Conservation (phyloP, 2,329 filamentous ascomycete genomes). For the Seiridium cupressi region DNA sequence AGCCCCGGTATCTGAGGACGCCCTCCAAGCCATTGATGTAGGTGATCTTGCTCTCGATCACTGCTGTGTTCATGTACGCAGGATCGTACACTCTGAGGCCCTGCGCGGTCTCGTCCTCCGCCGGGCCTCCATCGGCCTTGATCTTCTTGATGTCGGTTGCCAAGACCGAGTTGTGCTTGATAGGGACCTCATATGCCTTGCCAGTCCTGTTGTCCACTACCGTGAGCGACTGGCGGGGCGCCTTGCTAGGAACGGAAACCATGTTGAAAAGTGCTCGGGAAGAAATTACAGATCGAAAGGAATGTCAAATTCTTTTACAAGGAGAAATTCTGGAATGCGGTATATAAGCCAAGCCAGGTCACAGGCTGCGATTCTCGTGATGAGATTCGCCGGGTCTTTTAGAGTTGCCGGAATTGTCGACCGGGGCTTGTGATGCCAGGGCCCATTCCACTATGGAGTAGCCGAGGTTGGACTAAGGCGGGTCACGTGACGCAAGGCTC, state of each 20-base stretch:
- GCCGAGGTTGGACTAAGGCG: not conserved
- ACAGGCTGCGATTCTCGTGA: not conserved
- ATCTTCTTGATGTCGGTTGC: conserved; percentile 53
- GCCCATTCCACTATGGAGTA: not conserved
- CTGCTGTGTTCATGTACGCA: conserved; percentile 53
- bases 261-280: conserved; percentile 13
- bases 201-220: conserved; percentile 49
- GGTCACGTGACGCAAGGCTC: not conserved
- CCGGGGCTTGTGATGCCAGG: not conserved
- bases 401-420: conserved; percentile 3
- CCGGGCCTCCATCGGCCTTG: conserved; percentile 31
- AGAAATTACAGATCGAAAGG: not conserved
- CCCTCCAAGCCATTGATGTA: conserved; percentile 53
- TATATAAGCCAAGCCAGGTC: not conserved
- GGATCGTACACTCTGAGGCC: conserved; percentile 50
- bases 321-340: not conserved
- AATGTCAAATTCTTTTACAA: not conserved
- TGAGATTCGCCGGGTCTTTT: not conserved
- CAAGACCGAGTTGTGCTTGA: conserved; percentile 46
- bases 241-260: conserved; percentile 24
- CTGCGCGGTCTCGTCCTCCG: conserved; percentile 45
- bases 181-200: conserved; percentile 46
- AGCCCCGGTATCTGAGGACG: conserved; percentile 50
- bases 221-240: conserved; percentile 32
- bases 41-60: conserved; percentile 47